A percentile compares a stretch with the other conserved stretches of the same genome.
phyloP scores from a whole-genome alignment of 495 filamentous ascomycete genomes.

The Tuber calosporum region DNA sequence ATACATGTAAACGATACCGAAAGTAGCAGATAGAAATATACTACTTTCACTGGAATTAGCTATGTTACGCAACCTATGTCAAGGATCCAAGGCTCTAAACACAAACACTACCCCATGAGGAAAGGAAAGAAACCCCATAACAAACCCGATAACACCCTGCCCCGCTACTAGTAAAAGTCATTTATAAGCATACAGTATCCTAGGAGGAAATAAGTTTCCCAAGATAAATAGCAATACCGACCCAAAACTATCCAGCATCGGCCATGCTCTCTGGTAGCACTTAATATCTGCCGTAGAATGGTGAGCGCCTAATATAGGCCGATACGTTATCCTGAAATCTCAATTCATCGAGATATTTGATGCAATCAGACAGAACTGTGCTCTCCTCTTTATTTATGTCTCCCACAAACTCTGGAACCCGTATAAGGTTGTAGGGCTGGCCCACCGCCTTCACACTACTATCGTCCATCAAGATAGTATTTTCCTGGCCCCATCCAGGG shows the following conservation, averaged over 20 bases:
- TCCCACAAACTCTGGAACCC: conserved; percentile 67
- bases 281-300: conserved; percentile 15
- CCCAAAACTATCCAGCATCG: neutral
- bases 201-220: neutral
- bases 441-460: conserved; percentile 64
- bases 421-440: conserved; percentile 76
- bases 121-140: neutral
- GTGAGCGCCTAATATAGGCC: conserved; percentile 23
- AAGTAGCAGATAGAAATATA: neutral
- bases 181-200: neutral
- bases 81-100: neutral
- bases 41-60: neutral
- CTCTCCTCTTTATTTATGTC: conserved; percentile 14
- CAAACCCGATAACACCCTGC: neutral
- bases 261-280: neutral
- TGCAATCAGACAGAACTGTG: conserved; percentile 8
- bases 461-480: conserved; percentile 88
- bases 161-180: neutral
- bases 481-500: conserved; percentile 63
- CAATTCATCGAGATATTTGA: conserved; percentile 45
- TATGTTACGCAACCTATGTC: neutral
- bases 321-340: conserved; percentile 44
- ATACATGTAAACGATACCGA: conserved; percentile 19
- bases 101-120: neutral
- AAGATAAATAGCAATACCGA: neutral